These are phyloP conservation scores for Cordyceps javanica DNA, from an alignment of 2,329 filamentous ascomycete species.

Conservation along the genomic window DNA sequence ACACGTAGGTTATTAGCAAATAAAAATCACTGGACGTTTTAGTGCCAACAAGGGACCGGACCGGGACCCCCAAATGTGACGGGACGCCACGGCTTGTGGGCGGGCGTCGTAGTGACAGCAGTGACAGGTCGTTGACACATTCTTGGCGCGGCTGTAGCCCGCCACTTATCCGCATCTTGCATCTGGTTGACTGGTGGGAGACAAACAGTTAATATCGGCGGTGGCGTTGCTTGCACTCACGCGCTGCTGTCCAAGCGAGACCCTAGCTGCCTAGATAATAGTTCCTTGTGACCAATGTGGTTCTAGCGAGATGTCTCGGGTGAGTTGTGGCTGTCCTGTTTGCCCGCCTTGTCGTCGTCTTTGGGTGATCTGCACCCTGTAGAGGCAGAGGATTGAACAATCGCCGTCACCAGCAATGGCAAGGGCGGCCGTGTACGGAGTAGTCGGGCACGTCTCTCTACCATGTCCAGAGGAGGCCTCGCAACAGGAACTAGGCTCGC, in stretches of 20 bases:
- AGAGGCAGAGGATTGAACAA: not conserved
- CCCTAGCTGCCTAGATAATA: not conserved
- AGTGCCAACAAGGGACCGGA: not conserved
- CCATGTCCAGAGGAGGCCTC: too few species aligned
- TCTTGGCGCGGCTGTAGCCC: constrained; percentile 4
- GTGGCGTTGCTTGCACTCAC: not conserved
- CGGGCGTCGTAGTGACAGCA: not conserved
- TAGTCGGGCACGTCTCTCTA: too few species aligned
- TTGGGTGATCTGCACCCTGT: too few species aligned
- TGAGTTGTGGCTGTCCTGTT: not conserved
- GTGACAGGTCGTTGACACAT: constrained; percentile 7
- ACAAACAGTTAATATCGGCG: not conserved
- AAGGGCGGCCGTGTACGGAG: too few species aligned
- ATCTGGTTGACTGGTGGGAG: not conserved
- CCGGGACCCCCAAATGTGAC: constrained; percentile 1
- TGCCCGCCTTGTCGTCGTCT: not conserved
- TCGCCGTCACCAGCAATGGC: too few species aligned
- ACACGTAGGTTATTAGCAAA: not conserved
- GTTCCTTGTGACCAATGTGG: not conserved
- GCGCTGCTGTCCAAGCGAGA: not conserved
- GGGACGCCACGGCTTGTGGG: constrained; percentile 1
- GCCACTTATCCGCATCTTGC: constrained; percentile 6
- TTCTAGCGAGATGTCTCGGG: not conserved
- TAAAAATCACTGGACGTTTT: not conserved
- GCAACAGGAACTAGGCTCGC: too few species aligned